phyloP scores from a whole-genome alignment of 805 yeast species.

The Candida lessepsii region DNA sequence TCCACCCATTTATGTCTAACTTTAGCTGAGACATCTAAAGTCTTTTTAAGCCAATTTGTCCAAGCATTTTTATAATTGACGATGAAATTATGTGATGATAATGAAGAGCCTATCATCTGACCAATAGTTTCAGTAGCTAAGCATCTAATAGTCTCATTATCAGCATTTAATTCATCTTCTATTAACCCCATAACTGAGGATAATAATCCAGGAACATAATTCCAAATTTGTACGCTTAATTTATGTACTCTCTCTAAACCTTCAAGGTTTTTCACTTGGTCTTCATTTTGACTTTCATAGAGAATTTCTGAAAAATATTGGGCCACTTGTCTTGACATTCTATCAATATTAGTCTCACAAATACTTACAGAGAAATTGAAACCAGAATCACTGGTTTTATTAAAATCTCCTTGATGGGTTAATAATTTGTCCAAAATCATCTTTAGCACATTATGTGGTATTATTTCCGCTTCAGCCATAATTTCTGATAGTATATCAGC shows the following conservation, averaged over 20 bases:
- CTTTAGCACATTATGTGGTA: slow-evolving; percentile 61
- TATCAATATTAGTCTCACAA: slow-evolving; percentile 67
- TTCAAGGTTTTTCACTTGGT: slow-evolving; percentile 21
- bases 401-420: slow-evolving; percentile 10
- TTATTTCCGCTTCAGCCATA: slow-evolving; percentile 63
- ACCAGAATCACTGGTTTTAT: slow-evolving; percentile 49
- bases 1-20: slow-evolving; percentile 75
- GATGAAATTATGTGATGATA: slow-evolving; percentile 40
- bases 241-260: slow-evolving; percentile 54
- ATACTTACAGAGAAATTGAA: slow-evolving; percentile 64
- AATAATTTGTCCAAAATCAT: slow-evolving; percentile 65
- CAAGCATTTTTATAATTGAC: slow-evolving; percentile 59
- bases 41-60: slow-evolving; percentile 71
- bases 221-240: slow-evolving; percentile 70
- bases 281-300: slow-evolving; percentile 42
- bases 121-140: slow-evolving; percentile 77
- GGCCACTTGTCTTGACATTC: slow-evolving; percentile 73
- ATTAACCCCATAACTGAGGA: slow-evolving; percentile 74
- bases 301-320: slow-evolving; percentile 77
- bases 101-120: slow-evolving; percentile 43
- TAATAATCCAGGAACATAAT: slow-evolving; percentile 68
- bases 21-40: slow-evolving; percentile 60
- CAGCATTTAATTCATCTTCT: slow-evolving; percentile 77
- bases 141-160: slow-evolving; percentile 57
- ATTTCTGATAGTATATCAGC: slow-evolving; percentile 74